Evolutionary conservation across 129 eudicot species (phyloP).

Genomic region (Artemisia annua): DNA sequence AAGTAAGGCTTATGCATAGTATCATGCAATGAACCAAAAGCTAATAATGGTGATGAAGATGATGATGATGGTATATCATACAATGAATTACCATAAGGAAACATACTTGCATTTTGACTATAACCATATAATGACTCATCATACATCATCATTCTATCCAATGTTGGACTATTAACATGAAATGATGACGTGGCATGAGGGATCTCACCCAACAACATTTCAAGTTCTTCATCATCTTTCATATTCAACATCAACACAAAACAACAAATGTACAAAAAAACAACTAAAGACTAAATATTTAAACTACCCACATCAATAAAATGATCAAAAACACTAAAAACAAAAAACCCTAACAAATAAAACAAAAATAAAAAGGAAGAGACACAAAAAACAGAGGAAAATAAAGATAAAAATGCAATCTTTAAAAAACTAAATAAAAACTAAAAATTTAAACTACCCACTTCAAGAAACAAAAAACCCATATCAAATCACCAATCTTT

Average conservation of each 20-base stretch:
- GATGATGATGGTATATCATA: constrained; percentile 34
- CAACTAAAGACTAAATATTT: constrained; percentile 19
- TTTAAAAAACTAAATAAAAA: constrained; percentile 23
- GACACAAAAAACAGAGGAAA: constrained; percentile 25
- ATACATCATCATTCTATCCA: constrained; percentile 37
- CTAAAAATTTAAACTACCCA: constrained; percentile 40
- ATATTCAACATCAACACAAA: constrained; percentile 41
- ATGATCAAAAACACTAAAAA: constrained; percentile 32
- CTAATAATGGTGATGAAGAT: background rate
- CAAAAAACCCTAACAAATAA: constrained; percentile 19
- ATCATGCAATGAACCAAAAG: constrained; percentile 29
- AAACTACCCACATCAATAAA: constrained; percentile 44
- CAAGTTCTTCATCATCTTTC: constrained; percentile 81
- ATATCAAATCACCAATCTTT: constrained; percentile 38
- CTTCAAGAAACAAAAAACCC: constrained; percentile 42
- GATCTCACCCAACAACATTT: constrained; percentile 82
- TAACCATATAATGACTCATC: constrained; percentile 39
- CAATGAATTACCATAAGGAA: constrained; percentile 49
- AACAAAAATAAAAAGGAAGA: constrained; percentile 8
- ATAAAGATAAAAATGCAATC: constrained; percentile 25
- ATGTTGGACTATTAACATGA: constrained; percentile 26
- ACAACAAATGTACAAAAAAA: constrained; percentile 27
- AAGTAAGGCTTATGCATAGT: constrained; percentile 33
- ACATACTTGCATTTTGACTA: constrained; percentile 34
- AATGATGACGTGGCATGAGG: constrained; percentile 66